Base-by-base conservation (phyloP, 352 stramenopile genomes). In the Pythium periplocum region DNA sequence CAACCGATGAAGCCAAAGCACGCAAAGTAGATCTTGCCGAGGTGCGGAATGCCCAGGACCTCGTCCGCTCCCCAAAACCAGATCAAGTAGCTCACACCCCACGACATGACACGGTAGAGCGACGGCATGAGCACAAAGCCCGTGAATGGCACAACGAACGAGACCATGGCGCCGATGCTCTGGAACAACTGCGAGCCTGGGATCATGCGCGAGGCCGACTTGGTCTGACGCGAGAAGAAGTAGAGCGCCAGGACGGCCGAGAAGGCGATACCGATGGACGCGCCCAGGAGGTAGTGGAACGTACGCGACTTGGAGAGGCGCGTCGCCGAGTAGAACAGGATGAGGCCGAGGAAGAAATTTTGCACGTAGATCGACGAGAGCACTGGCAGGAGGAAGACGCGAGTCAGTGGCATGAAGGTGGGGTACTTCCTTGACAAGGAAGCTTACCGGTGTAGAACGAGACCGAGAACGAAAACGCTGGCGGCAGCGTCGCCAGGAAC, bases 11-110 rank as follows among this genome's bases (percentile, higher is more conserved):
- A 55, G 2, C 75, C 83, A 54, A 92, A 94, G 53, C 75, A 80
- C 30, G 84, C 55, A 35, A 94, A 92, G 57, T 94, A 94, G 48
- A 94, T 76, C 67, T 94, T 94, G 56, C 83, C 83, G 33, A 94
- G 55, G 58, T 94, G 79, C 38, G 83, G 83, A 5, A 94, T 66
- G 6, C 81, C 79, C 26, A 94, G 71, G 30, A 94, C 61, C 47
- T 78, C 67, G 3, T 94, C 83, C 4, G 69, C 72, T 38, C 70
- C 63, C 83, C 83, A 94, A 35, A 94, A 72, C 48, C 78, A 75
- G 12, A 61, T 48, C 12, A 88, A 36, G 44, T 89, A 90, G n/a
- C 62, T 68, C 12, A 79, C 54, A 2, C 67, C 77, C 74, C 72
- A 87, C n/a, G 68, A 66, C 34, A 74, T 58, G 31, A 91, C 61